Percentiles rank a stretch among this genome's conserved stretches.
Evolutionary conservation across 257 asterid species (phyloP).

Genomic region (Nicotiana knightiana): DNA sequence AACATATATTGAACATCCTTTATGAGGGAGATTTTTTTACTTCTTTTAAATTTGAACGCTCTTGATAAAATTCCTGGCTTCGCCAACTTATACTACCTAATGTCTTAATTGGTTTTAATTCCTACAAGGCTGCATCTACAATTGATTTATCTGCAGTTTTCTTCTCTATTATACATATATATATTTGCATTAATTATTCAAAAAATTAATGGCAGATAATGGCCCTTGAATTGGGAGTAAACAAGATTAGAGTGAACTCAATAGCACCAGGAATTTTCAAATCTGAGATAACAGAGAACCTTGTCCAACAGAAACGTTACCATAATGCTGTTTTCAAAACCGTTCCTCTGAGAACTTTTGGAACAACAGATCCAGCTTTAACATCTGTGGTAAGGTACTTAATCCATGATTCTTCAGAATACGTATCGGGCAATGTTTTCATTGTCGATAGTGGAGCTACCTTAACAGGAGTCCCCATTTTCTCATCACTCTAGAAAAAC

Average conservation of each 20-base stretch:
- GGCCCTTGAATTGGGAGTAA: constrained; percentile 31
- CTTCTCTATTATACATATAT: too few species aligned
- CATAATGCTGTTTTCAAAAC: constrained; percentile 14
- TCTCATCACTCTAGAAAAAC: constrained; percentile 19
- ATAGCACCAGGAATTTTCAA: constrained; percentile 32
- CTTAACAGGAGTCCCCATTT: constrained; percentile 34
- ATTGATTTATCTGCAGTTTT: too few species aligned
- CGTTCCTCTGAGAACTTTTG: constrained; percentile 13
- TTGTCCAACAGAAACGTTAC: constrained; percentile 22
- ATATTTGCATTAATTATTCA: too few species aligned
- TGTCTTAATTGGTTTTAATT: too few species aligned
- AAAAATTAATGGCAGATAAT: constrained; percentile 19
- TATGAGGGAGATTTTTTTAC: too few species aligned
- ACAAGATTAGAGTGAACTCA: constrained; percentile 35
- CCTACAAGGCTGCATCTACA: too few species aligned
- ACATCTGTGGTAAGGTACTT: constrained; percentile 30
- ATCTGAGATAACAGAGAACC: constrained; percentile 33
- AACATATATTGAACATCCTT: too few species aligned
- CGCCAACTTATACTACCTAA: too few species aligned
- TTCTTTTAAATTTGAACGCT: too few species aligned
- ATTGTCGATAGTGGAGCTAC: constrained; percentile 35
- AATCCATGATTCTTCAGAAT: constrained; percentile 31
- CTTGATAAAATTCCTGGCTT: too few species aligned
- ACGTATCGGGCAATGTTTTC: constrained; percentile 28
- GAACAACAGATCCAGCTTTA: constrained; percentile 33